A percentile compares a stretch with the other conserved stretches of the same genome.
Evolutionary conservation across 2,329 filamentous ascomycete species (phyloP).

Genomic region (Cladosporium sp.): DNA sequence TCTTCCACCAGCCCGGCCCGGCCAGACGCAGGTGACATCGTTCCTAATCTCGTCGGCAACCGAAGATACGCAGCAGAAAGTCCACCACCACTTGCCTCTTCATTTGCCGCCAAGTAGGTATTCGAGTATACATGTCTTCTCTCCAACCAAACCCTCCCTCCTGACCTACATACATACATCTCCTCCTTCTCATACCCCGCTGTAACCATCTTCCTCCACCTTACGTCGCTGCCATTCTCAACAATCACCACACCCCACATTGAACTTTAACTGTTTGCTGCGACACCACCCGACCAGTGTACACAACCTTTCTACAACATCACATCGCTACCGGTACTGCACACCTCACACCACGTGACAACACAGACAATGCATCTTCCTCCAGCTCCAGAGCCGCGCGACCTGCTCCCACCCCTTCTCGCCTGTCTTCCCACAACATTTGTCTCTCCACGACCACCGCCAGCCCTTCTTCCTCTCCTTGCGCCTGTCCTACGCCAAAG

Average conservation of each 20-base stretch:
- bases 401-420: constrained; percentile 61
- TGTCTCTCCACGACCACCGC: constrained; percentile 59
- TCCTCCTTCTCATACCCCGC: not conserved
- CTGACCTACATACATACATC: not conserved
- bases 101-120: not conserved
- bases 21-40: not conserved
- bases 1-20: constrained; percentile 7
- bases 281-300: not conserved
- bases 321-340: not conserved
- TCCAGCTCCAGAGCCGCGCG: constrained; percentile 55
- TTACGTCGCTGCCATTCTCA: not conserved
- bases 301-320: not conserved
- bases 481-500: constrained; percentile 65
- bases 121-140: too few species aligned
- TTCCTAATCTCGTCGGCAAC: not conserved
- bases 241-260: not conserved
- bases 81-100: not conserved
- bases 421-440: constrained; percentile 64
- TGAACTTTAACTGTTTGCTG: constrained; percentile 1
- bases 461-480: constrained; percentile 60
- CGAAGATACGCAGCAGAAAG: not conserved
- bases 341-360: not conserved
- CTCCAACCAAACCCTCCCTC: not conserved
- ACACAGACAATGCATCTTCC: constrained; percentile 55
- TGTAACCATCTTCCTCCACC: not conserved